Conservation (phyloP, 1,284 basidiomycete genomes). For the Anthracocystis setariae region DNA sequence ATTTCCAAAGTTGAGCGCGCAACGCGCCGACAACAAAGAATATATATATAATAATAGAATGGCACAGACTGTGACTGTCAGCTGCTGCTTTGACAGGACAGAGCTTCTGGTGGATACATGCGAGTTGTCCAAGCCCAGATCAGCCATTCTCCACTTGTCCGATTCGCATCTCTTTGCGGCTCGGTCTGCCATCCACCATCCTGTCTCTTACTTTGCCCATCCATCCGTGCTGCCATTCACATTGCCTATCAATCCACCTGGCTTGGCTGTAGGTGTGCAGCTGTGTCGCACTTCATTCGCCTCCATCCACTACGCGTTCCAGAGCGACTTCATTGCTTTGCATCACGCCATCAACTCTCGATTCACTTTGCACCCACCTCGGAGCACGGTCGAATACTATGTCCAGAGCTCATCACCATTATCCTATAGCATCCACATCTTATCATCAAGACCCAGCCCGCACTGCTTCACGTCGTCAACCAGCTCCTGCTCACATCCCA, state of each 20-base stretch:
- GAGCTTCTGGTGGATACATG: neutral
- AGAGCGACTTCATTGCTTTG: constrained; percentile 8
- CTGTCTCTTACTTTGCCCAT: neutral
- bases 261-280: neutral
- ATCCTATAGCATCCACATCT: constrained; percentile 40
- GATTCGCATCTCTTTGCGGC: neutral
- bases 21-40: constrained; percentile 32
- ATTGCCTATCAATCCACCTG: neutral
- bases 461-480: constrained; percentile 5
- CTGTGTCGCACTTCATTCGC: constrained; percentile 1
- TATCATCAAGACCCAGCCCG: constrained; percentile 26
- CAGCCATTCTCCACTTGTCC: neutral
- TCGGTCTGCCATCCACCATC: neutral
- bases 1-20: constrained; percentile 11
- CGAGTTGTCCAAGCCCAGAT: neutral
- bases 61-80: neutral
- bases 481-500: constrained; percentile 9
- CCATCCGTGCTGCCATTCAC: neutral
- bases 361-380: constrained; percentile 7
- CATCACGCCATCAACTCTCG: constrained; percentile 11
- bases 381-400: constrained; percentile 3
- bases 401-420: constrained; percentile 29
- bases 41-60: too few species aligned
- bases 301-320: constrained; percentile 6
- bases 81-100: too few species aligned